Evolutionary conservation across 1,284 basidiomycete species (phyloP), one percentile per base, ranked within the genome.

Genomic region (Baeospora myosura): DNA sequence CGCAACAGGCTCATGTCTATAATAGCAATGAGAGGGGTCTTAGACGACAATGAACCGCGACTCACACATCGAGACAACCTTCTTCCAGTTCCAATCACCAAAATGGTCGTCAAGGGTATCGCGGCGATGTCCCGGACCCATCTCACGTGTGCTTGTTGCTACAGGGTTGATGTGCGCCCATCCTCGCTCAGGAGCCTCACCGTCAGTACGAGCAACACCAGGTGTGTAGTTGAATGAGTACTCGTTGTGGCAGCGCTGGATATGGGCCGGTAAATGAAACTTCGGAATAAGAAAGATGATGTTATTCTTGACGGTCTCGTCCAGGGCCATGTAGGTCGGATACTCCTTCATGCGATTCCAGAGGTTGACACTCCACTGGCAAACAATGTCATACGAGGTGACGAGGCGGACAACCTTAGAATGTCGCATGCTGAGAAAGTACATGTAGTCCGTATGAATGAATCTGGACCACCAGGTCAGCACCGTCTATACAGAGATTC

Each of bases 381-480:
- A 58, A 2, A 29, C 43, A 12, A 57, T 56, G 37, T 55, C 51
- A 38, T 58, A 58, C 2, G 55, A 52, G 2, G 53, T 11, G 22
- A 50, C 23, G 4, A 45, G 38, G 5, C 12, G 33, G 33, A 20
- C 0, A 11, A 8, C 4, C 3, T 4, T 16, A 28, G 10, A 18
- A 28, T 43, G 35, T 1, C 36, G 21, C 4, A 49, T 31, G 1
- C 44, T 10, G 1, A 46, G 52, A 1, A 47, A 38, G 5, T 57
- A 24, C 2, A 42, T 29, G 22, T 49, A 63, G 36, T 63, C 59
- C 50, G 59, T 60, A 23, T 59, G 60, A 0, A 44, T 21, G 36
- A 51, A 55, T 18, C 53, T 54, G 31, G 14, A 33, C 28, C 10
- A 37, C 24, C 17, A 5, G 16, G 28, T 34, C 12, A 11, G 11